A percentile compares a stretch with the other conserved stretches of the same genome.
Conservation (phyloP, 176 grass and related monocot species). For the Avena sativa region DNA sequence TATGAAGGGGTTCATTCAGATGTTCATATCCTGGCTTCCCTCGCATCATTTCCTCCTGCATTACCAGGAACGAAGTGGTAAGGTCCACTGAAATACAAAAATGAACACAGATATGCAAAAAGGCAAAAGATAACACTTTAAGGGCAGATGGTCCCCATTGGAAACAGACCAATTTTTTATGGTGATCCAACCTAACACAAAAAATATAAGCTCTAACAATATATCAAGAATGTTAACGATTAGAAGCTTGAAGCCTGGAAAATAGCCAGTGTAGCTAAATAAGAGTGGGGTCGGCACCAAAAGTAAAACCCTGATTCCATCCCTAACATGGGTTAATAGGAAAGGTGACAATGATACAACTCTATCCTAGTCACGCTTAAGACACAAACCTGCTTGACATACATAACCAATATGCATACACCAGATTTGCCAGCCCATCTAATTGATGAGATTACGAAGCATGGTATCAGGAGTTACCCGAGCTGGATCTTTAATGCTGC, state of each 20-base stretch:
- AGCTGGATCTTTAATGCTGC: conserved; percentile 97
- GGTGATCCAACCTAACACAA: background rate
- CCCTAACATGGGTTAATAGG: background rate
- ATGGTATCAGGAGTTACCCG: conserved; percentile 57
- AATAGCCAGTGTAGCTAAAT: background rate
- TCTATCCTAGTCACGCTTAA: conserved; percentile 3
- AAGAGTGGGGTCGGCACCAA: background rate
- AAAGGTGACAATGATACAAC: conserved; percentile 15
- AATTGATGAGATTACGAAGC: conserved; percentile 22
- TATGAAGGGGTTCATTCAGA: conserved; percentile 92
- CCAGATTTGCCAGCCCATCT: conserved; percentile 6
- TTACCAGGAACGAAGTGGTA: background rate
- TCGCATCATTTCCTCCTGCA: conserved; percentile 92
- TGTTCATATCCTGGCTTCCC: conserved; percentile 96
- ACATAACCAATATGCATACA: background rate
- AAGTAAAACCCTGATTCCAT: background rate
- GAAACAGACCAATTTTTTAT: background rate
- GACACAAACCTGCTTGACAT: conserved; percentile 12
- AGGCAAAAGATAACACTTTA: background rate
- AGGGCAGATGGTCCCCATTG: background rate
- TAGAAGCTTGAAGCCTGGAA: background rate
- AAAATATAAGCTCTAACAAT: background rate
- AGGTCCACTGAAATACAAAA: conserved; percentile 12
- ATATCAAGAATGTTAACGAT: background rate
- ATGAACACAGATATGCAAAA: conserved; percentile 20